phyloP scores from a whole-genome alignment of 2,329 filamentous ascomycete genomes.

The Aureobasidium mangrovei region DNA sequence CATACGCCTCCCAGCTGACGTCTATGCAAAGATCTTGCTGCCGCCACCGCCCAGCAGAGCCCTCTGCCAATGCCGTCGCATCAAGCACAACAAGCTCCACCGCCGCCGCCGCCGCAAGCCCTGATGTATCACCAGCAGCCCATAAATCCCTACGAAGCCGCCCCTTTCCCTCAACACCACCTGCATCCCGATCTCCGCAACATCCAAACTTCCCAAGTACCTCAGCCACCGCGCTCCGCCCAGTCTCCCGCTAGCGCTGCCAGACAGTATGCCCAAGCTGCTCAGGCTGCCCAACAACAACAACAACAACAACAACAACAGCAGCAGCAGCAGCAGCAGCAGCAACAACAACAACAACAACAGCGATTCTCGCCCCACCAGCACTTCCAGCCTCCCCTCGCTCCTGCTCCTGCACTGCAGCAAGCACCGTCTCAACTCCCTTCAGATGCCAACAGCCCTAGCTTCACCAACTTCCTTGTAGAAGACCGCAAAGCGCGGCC shows the following conservation, averaged over 20 bases:
- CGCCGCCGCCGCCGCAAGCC: slow-evolving; percentile 12
- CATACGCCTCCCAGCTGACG: slow-evolving; percentile 13
- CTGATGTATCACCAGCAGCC: slow-evolving; percentile 11
- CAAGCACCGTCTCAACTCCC: not conserved
- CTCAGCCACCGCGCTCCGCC: not conserved
- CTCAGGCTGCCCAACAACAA: slow-evolving; percentile 7
- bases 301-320: slow-evolving; percentile 1
- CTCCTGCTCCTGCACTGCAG: not conserved
- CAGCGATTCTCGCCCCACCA: slow-evolving; percentile 5
- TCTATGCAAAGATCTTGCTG: slow-evolving; percentile 34
- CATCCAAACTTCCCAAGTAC: slow-evolving; percentile 6
- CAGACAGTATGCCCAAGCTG: slow-evolving; percentile 10
- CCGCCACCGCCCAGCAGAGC: slow-evolving; percentile 37
- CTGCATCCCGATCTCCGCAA: slow-evolving; percentile 27
- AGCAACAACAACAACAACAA: not conserved
- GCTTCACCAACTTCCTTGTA: not conserved
- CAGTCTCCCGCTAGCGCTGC: slow-evolving; percentile 11
- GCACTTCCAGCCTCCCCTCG: not conserved
- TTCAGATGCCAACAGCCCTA: not conserved
- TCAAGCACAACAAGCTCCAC: slow-evolving; percentile 16
- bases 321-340: not conserved
- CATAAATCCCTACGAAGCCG: slow-evolving; percentile 6
- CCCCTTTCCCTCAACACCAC: slow-evolving; percentile 19
- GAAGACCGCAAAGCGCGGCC: slow-evolving; percentile 23
- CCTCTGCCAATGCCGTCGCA: slow-evolving; percentile 28